A percentile compares a stretch with the other conserved stretches of the same genome.
phyloP scores from a whole-genome alignment of 1,284 basidiomycete species.

The Cutaneotrichosporon sp. region DNA sequence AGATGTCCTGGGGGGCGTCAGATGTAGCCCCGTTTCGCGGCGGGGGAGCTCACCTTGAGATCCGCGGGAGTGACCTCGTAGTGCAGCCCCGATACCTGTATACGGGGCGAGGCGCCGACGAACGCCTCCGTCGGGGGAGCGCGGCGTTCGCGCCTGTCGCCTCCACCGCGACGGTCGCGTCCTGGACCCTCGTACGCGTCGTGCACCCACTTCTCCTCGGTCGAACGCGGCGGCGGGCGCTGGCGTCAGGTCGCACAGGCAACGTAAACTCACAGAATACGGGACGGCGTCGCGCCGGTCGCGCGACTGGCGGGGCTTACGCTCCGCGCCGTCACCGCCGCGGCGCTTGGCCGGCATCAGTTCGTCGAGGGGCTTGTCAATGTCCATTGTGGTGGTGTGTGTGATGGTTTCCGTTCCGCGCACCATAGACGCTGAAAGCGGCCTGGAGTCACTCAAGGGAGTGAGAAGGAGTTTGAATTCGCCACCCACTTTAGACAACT shows the following conservation, averaged over 20 bases:
- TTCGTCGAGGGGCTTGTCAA: conserved; percentile 46
- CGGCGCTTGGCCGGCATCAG: conserved; percentile 33
- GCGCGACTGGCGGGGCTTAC: conserved; percentile 22
- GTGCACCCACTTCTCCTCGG: conserved; percentile 47
- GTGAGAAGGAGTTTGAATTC: neutral
- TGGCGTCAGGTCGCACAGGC: conserved; percentile 11
- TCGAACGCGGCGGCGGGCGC: conserved; percentile 45
- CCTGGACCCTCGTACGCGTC: conserved; percentile 39
- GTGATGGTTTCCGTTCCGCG: too few species aligned
- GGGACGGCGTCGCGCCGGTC: conserved; percentile 26
- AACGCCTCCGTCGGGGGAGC: conserved; percentile 21
- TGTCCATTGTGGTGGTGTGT: conserved; percentile 34
- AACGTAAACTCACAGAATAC: conserved; percentile 30
- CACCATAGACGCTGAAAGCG: neutral
- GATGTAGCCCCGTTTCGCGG: neutral
- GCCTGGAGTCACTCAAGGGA: neutral
- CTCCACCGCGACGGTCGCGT: conserved; percentile 6
- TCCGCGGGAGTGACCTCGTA: conserved; percentile 88
- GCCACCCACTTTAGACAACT: neutral
- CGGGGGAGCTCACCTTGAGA: conserved; percentile 58
- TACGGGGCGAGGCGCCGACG: conserved; percentile 55
- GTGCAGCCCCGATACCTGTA: conserved; percentile 82
- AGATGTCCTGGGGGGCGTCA: conserved; percentile 64
- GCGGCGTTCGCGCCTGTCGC: conserved; percentile 4
- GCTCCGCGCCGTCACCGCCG: conserved; percentile 8